These are phyloP conservation scores for Ustilago trichophora DNA, from an alignment of 1,284 basidiomycete genomes.

Conservation along the genomic window DNA sequence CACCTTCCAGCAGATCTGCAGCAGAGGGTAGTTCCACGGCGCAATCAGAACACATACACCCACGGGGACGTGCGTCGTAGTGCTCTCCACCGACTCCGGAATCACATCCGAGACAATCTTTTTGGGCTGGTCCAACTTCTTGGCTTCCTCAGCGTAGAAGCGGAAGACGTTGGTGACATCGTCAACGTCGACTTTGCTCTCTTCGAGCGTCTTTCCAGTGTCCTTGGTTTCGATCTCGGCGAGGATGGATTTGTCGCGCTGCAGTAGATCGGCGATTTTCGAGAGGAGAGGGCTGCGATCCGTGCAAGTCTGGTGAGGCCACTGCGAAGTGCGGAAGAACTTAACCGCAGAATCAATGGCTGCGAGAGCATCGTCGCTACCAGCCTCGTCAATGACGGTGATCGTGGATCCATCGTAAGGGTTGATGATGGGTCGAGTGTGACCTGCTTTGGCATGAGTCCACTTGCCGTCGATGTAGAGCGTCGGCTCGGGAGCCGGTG, in stretches of 20 bases:
- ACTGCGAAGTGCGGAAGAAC: conserved; percentile 57
- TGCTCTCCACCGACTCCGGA: conserved; percentile 57
- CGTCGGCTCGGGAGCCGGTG: conserved; percentile 55
- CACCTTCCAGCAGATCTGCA: conserved; percentile 66
- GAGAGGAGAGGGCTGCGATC: conserved; percentile 48
- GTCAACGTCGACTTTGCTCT: conserved; percentile 62
- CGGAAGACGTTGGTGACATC: conserved; percentile 65
- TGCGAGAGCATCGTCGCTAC: conserved; percentile 52
- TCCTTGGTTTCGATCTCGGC: conserved; percentile 63
- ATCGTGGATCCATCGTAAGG: conserved; percentile 57
- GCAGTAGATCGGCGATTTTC: conserved; percentile 59
- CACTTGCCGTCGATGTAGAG: conserved; percentile 65
- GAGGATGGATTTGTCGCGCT: conserved; percentile 55
- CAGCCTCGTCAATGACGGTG: conserved; percentile 60
- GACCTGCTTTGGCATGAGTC: conserved; percentile 49
- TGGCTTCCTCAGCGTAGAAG: conserved; percentile 64
- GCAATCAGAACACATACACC: conserved; percentile 65
- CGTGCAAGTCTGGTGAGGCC: conserved; percentile 49
- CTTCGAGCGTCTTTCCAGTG: conserved; percentile 64
- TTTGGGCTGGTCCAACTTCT: conserved; percentile 57
- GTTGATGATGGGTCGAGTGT: conserved; percentile 60
- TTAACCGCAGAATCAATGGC: conserved; percentile 52
- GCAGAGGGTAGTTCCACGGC: conserved; percentile 65
- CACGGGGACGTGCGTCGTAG: conserved; percentile 59
- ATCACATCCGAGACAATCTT: conserved; percentile 53